Evolutionary conservation across 2,329 filamentous ascomycete species (phyloP).

Genomic region (Amesomyces nigricolor): DNA sequence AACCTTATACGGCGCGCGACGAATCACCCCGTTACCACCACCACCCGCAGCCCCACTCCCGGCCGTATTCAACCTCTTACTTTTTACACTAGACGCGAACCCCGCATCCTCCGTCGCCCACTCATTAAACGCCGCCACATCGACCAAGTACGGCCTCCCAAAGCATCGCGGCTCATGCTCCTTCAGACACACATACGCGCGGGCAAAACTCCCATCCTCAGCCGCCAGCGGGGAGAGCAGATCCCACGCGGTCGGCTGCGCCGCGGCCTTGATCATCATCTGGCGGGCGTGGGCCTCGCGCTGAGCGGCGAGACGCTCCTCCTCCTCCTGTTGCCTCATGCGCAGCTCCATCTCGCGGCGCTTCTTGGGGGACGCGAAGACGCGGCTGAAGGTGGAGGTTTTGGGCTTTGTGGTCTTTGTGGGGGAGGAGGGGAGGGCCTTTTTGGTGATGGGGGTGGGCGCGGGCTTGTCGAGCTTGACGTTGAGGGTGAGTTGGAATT

Average conservation of each 20-base stretch:
- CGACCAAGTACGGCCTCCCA: constrained; percentile 79
- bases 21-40: constrained; percentile 45
- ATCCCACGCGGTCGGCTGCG: constrained; percentile 77
- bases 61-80: constrained; percentile 70
- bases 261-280: constrained; percentile 41
- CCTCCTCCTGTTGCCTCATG: constrained; percentile 77
- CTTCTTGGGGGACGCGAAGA: constrained; percentile 94
- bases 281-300: constrained; percentile 61
- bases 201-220: constrained; percentile 87
- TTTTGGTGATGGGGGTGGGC: constrained; percentile 29
- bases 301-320: constrained; percentile 64
- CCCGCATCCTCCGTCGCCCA: constrained; percentile 86
- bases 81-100: constrained; percentile 83
- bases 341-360: constrained; percentile 87
- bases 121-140: constrained; percentile 95
- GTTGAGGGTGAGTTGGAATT: constrained; percentile 95
- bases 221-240: constrained; percentile 80
- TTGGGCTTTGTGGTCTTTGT: constrained; percentile 64
- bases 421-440: constrained; percentile 49
- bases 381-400: constrained; percentile 81
- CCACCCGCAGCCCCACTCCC: background rate
- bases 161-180: constrained; percentile 87
- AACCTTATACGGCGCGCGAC: constrained; percentile 91
- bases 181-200: constrained; percentile 88
- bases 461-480: constrained; percentile 85